Conservation (phyloP, 306 rosid genomes). For the Lathyrus tuberosus region DNA sequence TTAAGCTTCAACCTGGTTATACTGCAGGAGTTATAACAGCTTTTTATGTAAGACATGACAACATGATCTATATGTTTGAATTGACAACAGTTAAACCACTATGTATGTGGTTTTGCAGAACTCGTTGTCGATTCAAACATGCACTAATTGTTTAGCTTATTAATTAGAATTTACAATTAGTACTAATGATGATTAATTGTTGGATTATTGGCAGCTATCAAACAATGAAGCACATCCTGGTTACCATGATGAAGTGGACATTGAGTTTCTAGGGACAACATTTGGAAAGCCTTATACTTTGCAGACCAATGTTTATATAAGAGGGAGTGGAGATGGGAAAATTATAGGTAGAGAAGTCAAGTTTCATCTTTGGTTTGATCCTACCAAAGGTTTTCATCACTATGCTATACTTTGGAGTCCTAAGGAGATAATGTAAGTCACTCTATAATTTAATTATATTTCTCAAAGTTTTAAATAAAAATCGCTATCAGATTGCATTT, state of each 20-base stretch:
- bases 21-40: constrained; percentile 98
- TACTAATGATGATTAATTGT: constrained; percentile 4
- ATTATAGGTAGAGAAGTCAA: constrained; percentile 96
- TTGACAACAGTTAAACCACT: background rate
- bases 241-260: constrained; percentile 96
- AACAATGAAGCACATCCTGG: constrained; percentile 97
- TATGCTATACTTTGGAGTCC: constrained; percentile 95
- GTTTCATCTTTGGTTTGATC: constrained; percentile 97
- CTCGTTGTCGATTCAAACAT: background rate
- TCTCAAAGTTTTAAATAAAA: background rate
- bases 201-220: constrained; percentile 69
- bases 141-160: constrained; percentile 8
- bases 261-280: constrained; percentile 94
- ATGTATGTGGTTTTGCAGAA: background rate
- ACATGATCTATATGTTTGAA: background rate
- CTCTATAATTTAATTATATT: constrained; percentile 12
- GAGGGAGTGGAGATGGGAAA: constrained; percentile 90
- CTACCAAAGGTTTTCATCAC: constrained; percentile 82
- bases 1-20: constrained; percentile 93
- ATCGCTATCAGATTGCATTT: too few relatives aligned
- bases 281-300: constrained; percentile 97
- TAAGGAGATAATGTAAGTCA: constrained; percentile 80
- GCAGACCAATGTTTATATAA: constrained; percentile 88
- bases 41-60: constrained; percentile 68
- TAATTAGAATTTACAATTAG: constrained; percentile 16